Evolutionary conservation across 2,329 filamentous ascomycete species (phyloP).

Genomic region (Trichoderma semiorbis): DNA sequence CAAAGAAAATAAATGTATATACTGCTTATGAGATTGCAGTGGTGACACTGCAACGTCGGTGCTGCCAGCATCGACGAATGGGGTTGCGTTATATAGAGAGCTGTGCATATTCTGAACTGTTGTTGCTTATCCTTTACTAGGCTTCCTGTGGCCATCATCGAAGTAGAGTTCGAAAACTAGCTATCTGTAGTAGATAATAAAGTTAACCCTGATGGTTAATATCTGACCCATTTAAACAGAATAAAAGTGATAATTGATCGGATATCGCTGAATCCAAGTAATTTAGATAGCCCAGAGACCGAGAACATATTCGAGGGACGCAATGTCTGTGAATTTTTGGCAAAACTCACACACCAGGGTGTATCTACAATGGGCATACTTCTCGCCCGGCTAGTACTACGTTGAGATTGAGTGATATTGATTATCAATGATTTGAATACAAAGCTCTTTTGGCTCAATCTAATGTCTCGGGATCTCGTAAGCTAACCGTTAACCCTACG

Average conservation of each 20-base stretch:
- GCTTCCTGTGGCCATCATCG: background rate
- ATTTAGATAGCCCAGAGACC: rapidly evolving
- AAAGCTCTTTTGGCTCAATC: background rate
- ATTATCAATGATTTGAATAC: background rate
- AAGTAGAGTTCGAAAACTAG: background rate
- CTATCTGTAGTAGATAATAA: background rate
- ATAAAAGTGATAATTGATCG: background rate
- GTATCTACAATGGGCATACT: background rate
- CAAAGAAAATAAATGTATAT: background rate
- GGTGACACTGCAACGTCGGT: no score
- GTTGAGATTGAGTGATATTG: background rate
- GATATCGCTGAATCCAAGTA: background rate
- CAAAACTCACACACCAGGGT: background rate
- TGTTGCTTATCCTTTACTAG: background rate
- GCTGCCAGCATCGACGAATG: background rate
- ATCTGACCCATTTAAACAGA: background rate
- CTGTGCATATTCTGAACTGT: background rate
- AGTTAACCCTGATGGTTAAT: background rate
- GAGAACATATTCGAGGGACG: background rate
- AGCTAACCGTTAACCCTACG: background rate
- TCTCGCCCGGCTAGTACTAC: background rate
- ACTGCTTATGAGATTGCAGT: no score
- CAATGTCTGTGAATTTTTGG: background rate
- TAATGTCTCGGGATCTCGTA: background rate
- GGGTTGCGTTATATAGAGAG: background rate